phyloP scores from a whole-genome alignment of 176 grass and related monocot genomes.

The Avena eriantha region DNA sequence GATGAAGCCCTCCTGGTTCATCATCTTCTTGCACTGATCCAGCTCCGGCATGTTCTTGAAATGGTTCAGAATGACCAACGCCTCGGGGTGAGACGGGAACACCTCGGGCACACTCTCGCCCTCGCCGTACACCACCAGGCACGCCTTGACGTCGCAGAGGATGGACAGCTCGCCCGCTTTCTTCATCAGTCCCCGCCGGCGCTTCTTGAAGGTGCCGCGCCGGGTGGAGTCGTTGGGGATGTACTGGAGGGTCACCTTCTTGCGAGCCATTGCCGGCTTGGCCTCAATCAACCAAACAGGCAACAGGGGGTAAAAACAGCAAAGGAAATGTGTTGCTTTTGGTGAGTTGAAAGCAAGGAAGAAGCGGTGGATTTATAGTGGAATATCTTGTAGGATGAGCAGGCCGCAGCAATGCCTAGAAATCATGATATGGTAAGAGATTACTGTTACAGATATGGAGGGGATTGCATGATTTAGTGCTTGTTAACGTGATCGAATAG shows the following conservation, averaged over 20 bases:
- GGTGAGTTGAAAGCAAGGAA: neutral
- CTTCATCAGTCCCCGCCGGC: conserved; percentile 37
- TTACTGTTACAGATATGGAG: conserved; percentile 3
- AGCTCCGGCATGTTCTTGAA: conserved; percentile 45
- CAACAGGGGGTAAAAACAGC: neutral
- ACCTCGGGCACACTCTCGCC: conserved; percentile 26
- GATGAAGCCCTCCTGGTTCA: conserved; percentile 48
- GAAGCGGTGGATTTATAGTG: neutral
- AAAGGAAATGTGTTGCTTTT: neutral
- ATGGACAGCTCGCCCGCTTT: conserved; percentile 38
- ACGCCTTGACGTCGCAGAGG: conserved; percentile 37
- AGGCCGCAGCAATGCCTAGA: neutral
- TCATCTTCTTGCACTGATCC: conserved; percentile 41
- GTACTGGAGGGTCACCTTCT: conserved; percentile 45
- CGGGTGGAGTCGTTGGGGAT: conserved; percentile 44
- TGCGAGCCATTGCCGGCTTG: conserved; percentile 39
- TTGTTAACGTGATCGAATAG: neutral
- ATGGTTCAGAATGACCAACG: neutral
- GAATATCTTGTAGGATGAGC: neutral
- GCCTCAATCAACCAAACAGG: neutral
- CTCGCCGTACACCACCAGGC: conserved; percentile 43
- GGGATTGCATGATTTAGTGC: neutral
- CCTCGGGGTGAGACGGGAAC: conserved; percentile 22
- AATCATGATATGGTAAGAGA: neutral
- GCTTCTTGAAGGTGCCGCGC: conserved; percentile 43